Evolutionary conservation across 1,139 yeast genomes (phyloP), one percentile per base, ranked within the genome.

Genomic region (Spencermartinsiella ligniputridi): DNA sequence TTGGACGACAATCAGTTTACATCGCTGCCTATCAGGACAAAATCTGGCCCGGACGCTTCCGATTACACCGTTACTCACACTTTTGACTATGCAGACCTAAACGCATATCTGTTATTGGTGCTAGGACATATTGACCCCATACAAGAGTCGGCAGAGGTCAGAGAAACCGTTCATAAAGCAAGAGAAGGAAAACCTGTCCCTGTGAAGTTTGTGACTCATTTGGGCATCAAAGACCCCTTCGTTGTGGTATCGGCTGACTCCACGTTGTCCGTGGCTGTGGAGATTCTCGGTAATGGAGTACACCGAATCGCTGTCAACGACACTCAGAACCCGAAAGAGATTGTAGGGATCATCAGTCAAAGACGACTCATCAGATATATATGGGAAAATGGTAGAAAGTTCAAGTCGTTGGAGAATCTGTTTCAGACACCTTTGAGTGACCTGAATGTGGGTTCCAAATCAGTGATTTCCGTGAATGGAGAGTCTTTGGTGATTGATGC

Each of bases 381-480:
- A 52, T 90, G 97, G 97, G 95, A 87, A 47, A 87, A 90, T 60
- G 95, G 95, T 21, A 75, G 96, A 50, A 70, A 85, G 49, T 90
- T 90, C 70, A 87, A 87, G 6, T 73, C 82, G 30, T 74, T 92
- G 61, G 96, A 90, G 57, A 77, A 80, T 32, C 67, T 85, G 45
- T 75, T 89, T 51, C 83, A 80, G 54, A 72, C 80, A 13, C 72
- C 94, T 2, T 66, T 87, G 39, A 76, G 72, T 40, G 87, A 83
- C 38, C 72, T 86, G 52, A 75, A 76, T 41, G 81, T 87, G 48
- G 95, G 95, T 2, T 76, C 87, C 8, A 64, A 76, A 30, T 65
- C 53, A 22, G 95, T 95, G 33, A 75, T 89, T 30, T 78, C 92
- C 20, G 83, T 90, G 37, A 80, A 74, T 56, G 97, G 94, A 41